phyloP scores from a whole-genome alignment of 1,284 basidiomycete genomes.

The Taiwanofungus camphoratus region DNA sequence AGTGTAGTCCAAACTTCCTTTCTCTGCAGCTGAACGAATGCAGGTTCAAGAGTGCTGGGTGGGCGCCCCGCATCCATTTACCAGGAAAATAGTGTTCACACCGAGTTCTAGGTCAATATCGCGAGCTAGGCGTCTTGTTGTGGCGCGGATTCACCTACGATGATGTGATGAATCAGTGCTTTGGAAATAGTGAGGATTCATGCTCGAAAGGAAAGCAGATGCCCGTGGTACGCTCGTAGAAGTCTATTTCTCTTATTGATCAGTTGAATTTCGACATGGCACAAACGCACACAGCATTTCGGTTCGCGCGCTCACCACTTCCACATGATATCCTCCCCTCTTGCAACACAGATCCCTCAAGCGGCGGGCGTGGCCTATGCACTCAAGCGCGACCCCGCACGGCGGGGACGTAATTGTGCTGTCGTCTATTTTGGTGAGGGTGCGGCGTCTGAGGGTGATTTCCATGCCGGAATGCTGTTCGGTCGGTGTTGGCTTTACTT shows the following conservation, averaged over 20 bases:
- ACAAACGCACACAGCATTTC: slow-evolving; percentile 60
- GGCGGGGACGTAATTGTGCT: slow-evolving; percentile 74
- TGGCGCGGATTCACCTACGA: slow-evolving; percentile 80
- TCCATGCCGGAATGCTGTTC: slow-evolving; percentile 73
- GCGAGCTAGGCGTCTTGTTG: slow-evolving; percentile 86
- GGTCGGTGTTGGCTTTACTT: slow-evolving; percentile 15
- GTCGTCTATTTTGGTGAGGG: slow-evolving; percentile 90
- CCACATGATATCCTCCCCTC: slow-evolving; percentile 89
- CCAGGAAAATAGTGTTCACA: slow-evolving; percentile 5
- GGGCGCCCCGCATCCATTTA: slow-evolving; percentile 11
- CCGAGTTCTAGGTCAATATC: slow-evolving; percentile 61
- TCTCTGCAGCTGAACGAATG: slow-evolving; percentile 4
- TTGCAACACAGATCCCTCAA: slow-evolving; percentile 96
- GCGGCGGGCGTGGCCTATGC: slow-evolving; percentile 93
- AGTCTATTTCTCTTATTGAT: neutral
- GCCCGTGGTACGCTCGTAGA: slow-evolving; percentile 58
- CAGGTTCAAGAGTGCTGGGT: slow-evolving; percentile 53
- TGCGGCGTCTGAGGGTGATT: slow-evolving; percentile 75
- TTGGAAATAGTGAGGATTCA: slow-evolving; percentile 79
- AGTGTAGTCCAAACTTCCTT: slow-evolving; percentile 32
- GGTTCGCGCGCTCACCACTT: slow-evolving; percentile 83
- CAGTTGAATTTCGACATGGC: no score
- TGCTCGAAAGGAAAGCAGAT: slow-evolving; percentile 85
- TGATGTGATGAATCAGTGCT: slow-evolving; percentile 82
- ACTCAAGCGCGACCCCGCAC: slow-evolving; percentile 71